Evolutionary conservation across 1,139 yeast genomes (phyloP).

Genomic region (Pichia kudriavzevii): DNA sequence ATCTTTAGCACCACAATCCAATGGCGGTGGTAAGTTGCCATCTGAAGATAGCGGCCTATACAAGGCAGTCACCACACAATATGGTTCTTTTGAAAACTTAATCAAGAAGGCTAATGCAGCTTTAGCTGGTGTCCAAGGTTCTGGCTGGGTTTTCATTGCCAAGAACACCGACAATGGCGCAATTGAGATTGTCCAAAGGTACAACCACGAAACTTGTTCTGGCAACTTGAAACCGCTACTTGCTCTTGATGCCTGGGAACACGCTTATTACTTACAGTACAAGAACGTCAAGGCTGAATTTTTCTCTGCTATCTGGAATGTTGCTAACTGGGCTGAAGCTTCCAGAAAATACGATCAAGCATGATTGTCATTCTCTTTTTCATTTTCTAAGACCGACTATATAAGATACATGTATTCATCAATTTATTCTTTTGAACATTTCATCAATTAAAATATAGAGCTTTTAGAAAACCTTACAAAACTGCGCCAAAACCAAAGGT

Average conservation of each 20-base stretch:
- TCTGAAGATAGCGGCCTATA: conserved; percentile 49
- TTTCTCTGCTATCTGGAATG: conserved; percentile 96
- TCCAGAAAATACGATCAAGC: conserved; percentile 48
- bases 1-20: conserved; percentile 73
- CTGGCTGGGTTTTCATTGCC: conserved; percentile 96
- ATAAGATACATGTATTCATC: neutral
- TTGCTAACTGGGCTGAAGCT: conserved; percentile 94
- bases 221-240: conserved; percentile 71
- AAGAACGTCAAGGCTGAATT: conserved; percentile 91
- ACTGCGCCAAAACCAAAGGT: conserved; percentile 95
- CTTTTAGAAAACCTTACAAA: conserved; percentile 29
- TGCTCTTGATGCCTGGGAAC: conserved; percentile 99
- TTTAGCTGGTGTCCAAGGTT: conserved; percentile 91
- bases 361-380: neutral
- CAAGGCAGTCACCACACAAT: conserved; percentile 57
- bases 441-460: neutral
- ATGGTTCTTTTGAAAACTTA: conserved; percentile 72
- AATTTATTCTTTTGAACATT: neutral
- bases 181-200: conserved; percentile 76
- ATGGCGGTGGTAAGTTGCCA: conserved; percentile 85
- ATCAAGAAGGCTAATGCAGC: conserved; percentile 62
- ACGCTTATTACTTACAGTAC: conserved; percentile 94
- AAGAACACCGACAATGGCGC: conserved; percentile 79
- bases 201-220: conserved; percentile 85
- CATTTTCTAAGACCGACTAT: neutral